Percentiles rank a stretch among this genome's conserved stretches.
These are phyloP conservation scores for Ilex paraguariensis DNA, from an alignment of 305 asterid genomes.

Conservation along the genomic window DNA sequence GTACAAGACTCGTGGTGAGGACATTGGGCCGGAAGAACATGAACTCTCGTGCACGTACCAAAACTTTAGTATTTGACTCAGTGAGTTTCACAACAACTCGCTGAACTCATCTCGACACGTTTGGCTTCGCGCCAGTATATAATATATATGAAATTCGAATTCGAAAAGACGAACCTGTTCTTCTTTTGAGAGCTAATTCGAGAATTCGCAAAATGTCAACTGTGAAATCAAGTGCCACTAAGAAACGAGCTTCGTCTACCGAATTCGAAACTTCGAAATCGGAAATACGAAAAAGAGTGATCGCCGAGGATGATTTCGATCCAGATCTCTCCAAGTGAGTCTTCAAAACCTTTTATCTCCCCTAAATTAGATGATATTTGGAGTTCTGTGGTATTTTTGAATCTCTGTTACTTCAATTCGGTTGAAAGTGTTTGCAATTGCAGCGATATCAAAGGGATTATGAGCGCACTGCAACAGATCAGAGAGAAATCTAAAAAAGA, in stretches of 20 bases:
- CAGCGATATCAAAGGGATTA: conserved; percentile 79
- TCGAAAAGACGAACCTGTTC: no score
- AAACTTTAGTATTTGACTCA: no score
- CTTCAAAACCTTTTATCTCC: not conserved
- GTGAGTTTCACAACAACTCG: no score
- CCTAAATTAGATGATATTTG: not conserved
- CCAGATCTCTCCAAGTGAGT: conserved; percentile 63
- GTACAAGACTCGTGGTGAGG: no score
- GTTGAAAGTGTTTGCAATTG: conserved; percentile 19
- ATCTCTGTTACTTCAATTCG: not conserved
- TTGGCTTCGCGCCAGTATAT: no score
- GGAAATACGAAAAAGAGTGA: conserved; percentile 48
- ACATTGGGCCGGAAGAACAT: no score
- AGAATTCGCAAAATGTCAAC: no score
- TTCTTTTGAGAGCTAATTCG: no score
- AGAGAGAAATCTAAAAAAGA: conserved; percentile 81
- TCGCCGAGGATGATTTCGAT: conserved; percentile 65
- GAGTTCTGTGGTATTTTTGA: not conserved
- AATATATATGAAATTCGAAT: no score
- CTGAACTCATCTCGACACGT: no score
- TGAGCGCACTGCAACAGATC: conserved; percentile 90
- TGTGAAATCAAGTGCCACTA: no score
- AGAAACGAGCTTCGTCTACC: conserved; percentile 37
- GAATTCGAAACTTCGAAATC: conserved; percentile 44
- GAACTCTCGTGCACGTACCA: no score